Base-by-base conservation (phyloP, 345 rosid species). In the Pelargonium nanum region DNA sequence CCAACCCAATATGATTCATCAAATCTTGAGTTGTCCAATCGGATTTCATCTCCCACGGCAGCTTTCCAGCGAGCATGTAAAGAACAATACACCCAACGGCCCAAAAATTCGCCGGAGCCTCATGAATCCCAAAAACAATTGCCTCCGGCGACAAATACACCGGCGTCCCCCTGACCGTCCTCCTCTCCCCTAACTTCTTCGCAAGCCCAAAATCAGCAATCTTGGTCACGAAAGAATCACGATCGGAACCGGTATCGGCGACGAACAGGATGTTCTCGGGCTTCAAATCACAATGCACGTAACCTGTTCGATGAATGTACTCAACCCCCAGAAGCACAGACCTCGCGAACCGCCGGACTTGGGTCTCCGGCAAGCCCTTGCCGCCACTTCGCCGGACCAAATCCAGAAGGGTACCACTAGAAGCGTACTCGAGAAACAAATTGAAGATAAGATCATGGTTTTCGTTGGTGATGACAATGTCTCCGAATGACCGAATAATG, bases 221-320 rank as follows among this genome's bases (percentile, higher is more conserved):
- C 45, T 63, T 55, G 0, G 67, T 59, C 22, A 7, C 32, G n/a
- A 23, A 55, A 6, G 23, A 16, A 0, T 26, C 32, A 1, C 10
- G 2, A 16, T 44, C 8, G 0, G 6, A 19, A 1, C 32, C 52
- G n/a, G 26, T 15, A 30, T 26, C 55, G 40, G 59, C 53, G 8
- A 40, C 59, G 0, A 63, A 30, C 24, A 63, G 45, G 24, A 63
- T 53, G 12, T 63, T 63, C 24, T n/a, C 15, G 3, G 67, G 67
- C 58, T 63, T 63, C 15, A 63, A 53, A 34, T 63, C 66, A 9
- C 66, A 63, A 32, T 63, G 59, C 26, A 40, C 59, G 45, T 21
- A 34, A 17, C 66, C 67, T 1, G 2, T 2, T 4, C 13, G 2
- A 21, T 63, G 67, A 9, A 63, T 56, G 44, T 53, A 34, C 21